Evolutionary conservation across 768 basidiomycete genomes (phyloP), one percentile per base, ranked within the genome.

Genomic region (Phlegmacium glaucopus): DNA sequence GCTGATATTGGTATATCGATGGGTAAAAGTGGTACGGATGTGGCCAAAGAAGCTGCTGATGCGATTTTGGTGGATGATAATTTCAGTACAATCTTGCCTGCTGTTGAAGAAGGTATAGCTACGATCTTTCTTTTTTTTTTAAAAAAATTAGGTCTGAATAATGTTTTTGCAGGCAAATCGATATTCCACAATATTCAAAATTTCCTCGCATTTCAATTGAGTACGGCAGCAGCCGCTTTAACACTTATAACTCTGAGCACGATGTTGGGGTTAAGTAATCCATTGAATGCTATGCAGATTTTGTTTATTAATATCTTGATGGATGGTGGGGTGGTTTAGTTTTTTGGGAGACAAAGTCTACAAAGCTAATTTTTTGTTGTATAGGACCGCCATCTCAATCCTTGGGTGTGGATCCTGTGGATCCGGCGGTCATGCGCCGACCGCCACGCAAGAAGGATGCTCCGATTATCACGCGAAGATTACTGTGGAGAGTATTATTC

Each of bases 161-260:
- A 6, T 15, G 25, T 50, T 29, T 15, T 30, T 26, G 27, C 51
- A 87, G 90, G 90, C 48, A 93, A 96, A 86, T 90, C 92, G 3
- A 98, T 98, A 58, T 98, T 97, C 67, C 92, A 97, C 69, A 98
- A 98, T 59, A 95, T 98, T 60, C 95, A 98, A 65, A 96, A 96
- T 65, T 98, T 98, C 76, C 71, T 98, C 47, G 82, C 90, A 35
- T 98, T 98, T 79, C 94, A 98, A 66, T 80, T 98, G 13, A 94
- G 92, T 57, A 98, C 95, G 2, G 95, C 95, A n/a, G 91, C 92
- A 3, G 93, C 95, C 16, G 94, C 94, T 3, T 72, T 98, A 54
- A 85, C 90, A n/a, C 74, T 98, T 55, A 97, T 98, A 69, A 94
- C 94, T 2, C 73, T 97, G 47, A 92, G 90, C 63, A 98, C 94